Evolutionary conservation across 129 eudicot genomes (phyloP), one percentile per base, ranked within the genome.

Genomic region (Saposhnikovia divaricata): DNA sequence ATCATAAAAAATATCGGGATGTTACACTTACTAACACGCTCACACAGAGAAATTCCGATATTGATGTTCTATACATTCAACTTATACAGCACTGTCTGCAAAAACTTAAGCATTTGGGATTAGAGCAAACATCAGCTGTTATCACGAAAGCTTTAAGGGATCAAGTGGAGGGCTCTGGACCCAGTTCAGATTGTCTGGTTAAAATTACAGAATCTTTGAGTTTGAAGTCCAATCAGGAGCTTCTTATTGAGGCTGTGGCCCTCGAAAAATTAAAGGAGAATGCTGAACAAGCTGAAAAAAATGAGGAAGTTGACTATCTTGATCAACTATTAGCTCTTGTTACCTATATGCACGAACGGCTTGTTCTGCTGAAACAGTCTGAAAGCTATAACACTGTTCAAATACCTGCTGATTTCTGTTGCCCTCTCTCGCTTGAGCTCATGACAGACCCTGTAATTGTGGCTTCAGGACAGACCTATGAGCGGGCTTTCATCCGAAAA

Each of bases 371-470:
- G 76, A 92, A 92, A 79, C 98, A 92, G 80, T 90, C 97, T 0
- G 84, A 89, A 82, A 83, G 85, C 83, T 81, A 82, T 75, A 87
- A 84, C 61, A 88, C 91, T 69, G 96, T 95, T 31, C 84, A 88
- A 25, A 92, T 92, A 77, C 99, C 99, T 74, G 80, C 96, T 45
- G 99, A 95, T 81, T 95, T 95, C 75, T 95, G 99, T 77, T 95
- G 99, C 88, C 99, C 99, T 53, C 85, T 95, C 43, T 95, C 99
- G 40, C 97, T 95, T 72, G 96, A 95, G 76, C 89, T 95, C 82
- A 95, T 95, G 99, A 89, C 94, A 7, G 99, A 95, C 83, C 99
- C 99, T 78, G 99, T 95, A 6, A 95, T 95, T 86, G 99, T 95
- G 57, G 89, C 96, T 55, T 95, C 97, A 74, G 99, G 99, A 43